Base-by-base conservation (phyloP, 371 early-diverging fungal genomes). In the Cokeromyces recurvatus region DNA sequence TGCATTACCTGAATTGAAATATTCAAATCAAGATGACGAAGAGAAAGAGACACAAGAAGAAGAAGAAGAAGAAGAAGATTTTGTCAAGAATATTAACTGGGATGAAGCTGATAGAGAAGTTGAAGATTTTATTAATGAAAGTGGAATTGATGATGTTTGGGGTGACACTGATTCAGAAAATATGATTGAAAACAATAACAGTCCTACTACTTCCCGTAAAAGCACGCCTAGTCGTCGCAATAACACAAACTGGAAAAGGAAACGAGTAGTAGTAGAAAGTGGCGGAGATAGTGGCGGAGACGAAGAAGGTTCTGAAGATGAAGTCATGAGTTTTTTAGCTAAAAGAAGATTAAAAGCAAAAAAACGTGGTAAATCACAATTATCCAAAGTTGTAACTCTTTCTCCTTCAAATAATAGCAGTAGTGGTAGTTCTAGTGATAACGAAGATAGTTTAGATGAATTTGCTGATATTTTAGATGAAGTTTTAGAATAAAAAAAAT, bases 91-190 rank as follows among this genome's bases (percentile, higher is more conserved):
- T 34, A 55, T 80, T 11, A 71, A 78, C 34, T 82, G 79, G 81
- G 71, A 72, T 35, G 81, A 78, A 38, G 61, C 70, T 22, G 73
- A 74, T 27, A 60, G 71, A 48, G 83, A 81, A 49, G 72, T 81
- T 4, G 79, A 82, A 35, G 81, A 80, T n/a, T 63, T 64, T 21
- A 56, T 79, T 24, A 78, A 70, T 38, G 77, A 71, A 55, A 76
- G 74, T 46, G 82, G 78, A 12, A 74, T 77, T 24, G 77, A 81
- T 38, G 51, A 70, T 37, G 66, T 71, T 29, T 74, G 79, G 46
- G 57, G 56, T 10, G 70, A 69, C 38, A 68, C 65, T 14, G 62
- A 61, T 37, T 9, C 5, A 9, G 35, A 34, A 15, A 4, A 11
- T 34, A 9, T 4, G 14, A 4, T 15, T n/a, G 35, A 5, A 9